Conservation (phyloP, 805 yeast genomes). For the Candida verbasci region DNA sequence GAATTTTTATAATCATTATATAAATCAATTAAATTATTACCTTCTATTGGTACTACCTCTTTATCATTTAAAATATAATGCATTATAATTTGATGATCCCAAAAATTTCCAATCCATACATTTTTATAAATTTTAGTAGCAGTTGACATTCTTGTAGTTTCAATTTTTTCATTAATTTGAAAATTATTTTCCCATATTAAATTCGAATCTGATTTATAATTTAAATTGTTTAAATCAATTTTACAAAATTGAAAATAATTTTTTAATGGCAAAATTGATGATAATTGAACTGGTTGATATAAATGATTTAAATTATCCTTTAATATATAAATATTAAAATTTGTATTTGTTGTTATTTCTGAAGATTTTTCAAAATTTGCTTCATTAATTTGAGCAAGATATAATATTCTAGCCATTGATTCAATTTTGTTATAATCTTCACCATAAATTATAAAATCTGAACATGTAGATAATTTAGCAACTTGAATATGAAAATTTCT, state of each 20-base stretch:
- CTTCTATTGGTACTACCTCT: neutral
- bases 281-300: slow-evolving; percentile 1
- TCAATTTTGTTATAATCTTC: slow-evolving; percentile 25
- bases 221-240: slow-evolving; percentile 3
- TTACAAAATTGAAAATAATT: slow-evolving; percentile 3
- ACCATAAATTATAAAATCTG: slow-evolving; percentile 78
- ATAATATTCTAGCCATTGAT: slow-evolving; percentile 28
- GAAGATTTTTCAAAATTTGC: slow-evolving; percentile 3
- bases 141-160: slow-evolving; percentile 76
- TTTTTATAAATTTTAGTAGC: slow-evolving; percentile 55
- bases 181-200: slow-evolving; percentile 62
- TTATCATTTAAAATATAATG: slow-evolving; percentile 8
- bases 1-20: slow-evolving; percentile 53
- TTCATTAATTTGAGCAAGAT: slow-evolving; percentile 34
- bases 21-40: slow-evolving; percentile 21
- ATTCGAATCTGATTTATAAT: slow-evolving; percentile 1
- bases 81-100: slow-evolving; percentile 54
- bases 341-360: slow-evolving; percentile 4
- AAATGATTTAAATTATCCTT: neutral
- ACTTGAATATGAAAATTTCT: slow-evolving; percentile 86
- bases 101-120: slow-evolving; percentile 80
- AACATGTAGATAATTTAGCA: slow-evolving; percentile 67
- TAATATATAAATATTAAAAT: slow-evolving; percentile 12
- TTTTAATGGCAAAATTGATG: neutral
- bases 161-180: slow-evolving; percentile 71